A percentile compares a stretch with the other conserved stretches of the same genome.
These are phyloP conservation scores for Diplodia seriata DNA, from an alignment of 2,329 filamentous ascomycete genomes.

Conservation along the genomic window DNA sequence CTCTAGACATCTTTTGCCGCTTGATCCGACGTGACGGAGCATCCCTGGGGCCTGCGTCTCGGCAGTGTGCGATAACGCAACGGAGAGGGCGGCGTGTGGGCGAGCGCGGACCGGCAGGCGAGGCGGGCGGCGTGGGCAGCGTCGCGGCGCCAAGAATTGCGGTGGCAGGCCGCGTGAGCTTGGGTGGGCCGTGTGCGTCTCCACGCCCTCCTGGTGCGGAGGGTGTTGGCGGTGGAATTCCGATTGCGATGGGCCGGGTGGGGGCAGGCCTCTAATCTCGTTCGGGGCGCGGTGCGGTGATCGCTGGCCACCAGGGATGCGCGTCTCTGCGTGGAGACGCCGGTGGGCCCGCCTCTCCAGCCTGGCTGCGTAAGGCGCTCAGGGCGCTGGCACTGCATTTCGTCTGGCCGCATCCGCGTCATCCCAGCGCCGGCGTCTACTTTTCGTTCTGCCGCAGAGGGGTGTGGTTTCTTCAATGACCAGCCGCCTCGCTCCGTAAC, in stretches of 20 bases:
- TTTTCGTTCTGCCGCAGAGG: conserved; percentile 1
- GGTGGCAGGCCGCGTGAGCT: conserved; percentile 21
- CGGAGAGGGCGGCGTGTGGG: background rate
- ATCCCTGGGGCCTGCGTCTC: background rate
- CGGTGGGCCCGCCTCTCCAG: conserved; percentile 18
- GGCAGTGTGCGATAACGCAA: background rate
- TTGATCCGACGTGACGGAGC: conserved; percentile 21
- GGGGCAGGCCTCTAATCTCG: conserved; percentile 29
- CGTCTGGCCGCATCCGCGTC: conserved; percentile 25
- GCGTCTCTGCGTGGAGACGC: conserved; percentile 12
- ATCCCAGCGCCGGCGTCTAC: background rate
- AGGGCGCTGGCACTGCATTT: conserved; percentile 11
- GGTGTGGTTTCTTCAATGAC: conserved; percentile 21
- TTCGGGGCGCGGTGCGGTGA: conserved; percentile 29
- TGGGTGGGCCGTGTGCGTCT: conserved; percentile 2
- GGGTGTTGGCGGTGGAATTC: background rate
- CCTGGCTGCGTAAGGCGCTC: conserved; percentile 27
- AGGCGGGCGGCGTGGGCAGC: background rate
- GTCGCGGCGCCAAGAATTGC: conserved; percentile 10
- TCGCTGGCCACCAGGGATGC: conserved; percentile 22
- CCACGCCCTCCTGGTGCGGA: conserved; percentile 12
- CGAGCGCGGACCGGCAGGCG: conserved; percentile 1
- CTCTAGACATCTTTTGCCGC: conserved; percentile 9
- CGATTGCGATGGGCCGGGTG: conserved; percentile 28
- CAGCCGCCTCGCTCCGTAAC: conserved; percentile 3